Evolutionary conservation across 805 yeast species (phyloP).

Genomic region (Candida silvicultrix): DNA sequence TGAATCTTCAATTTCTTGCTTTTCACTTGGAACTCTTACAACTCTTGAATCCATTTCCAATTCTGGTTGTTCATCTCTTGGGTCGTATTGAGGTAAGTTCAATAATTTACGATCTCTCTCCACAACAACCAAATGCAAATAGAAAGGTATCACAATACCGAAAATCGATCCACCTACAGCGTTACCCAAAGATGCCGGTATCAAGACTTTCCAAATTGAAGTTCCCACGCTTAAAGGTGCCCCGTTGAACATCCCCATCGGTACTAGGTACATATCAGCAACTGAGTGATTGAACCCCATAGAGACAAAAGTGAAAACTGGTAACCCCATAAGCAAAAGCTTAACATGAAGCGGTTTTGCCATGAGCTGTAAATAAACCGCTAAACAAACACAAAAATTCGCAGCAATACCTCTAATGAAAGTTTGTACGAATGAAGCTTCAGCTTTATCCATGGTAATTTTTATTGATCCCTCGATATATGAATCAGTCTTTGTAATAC

Average conservation of each 20-base stretch:
- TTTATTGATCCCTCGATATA: constrained; percentile 43
- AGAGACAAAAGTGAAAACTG: constrained; percentile 72
- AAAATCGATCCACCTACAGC: constrained; percentile 73
- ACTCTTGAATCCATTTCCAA: constrained; percentile 74
- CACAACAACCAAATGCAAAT: constrained; percentile 63
- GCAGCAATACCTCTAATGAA: constrained; percentile 70
- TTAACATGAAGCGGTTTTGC: constrained; percentile 78
- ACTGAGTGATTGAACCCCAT: constrained; percentile 77
- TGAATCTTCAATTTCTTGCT: background rate
- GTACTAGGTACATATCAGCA: constrained; percentile 72
- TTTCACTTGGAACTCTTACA: constrained; percentile 39
- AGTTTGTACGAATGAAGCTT: constrained; percentile 50
- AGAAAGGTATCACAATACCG: constrained; percentile 62
- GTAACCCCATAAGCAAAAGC: constrained; percentile 53
- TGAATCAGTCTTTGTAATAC: constrained; percentile 33
- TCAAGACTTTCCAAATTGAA: constrained; percentile 65
- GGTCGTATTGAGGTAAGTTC: constrained; percentile 62
- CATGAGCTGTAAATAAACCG: constrained; percentile 70
- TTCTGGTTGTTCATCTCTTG: constrained; percentile 77
- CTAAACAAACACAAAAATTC: constrained; percentile 70
- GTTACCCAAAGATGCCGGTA: constrained; percentile 72
- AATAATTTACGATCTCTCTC: constrained; percentile 60
- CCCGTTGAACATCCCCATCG: constrained; percentile 62
- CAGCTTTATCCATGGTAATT: constrained; percentile 37
- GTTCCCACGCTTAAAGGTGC: constrained; percentile 57